Percentiles rank a stretch among this genome's conserved stretches.
Evolutionary conservation across 2,329 filamentous ascomycete species (phyloP).

Genomic region (Akanthomyces dipterigenus): DNA sequence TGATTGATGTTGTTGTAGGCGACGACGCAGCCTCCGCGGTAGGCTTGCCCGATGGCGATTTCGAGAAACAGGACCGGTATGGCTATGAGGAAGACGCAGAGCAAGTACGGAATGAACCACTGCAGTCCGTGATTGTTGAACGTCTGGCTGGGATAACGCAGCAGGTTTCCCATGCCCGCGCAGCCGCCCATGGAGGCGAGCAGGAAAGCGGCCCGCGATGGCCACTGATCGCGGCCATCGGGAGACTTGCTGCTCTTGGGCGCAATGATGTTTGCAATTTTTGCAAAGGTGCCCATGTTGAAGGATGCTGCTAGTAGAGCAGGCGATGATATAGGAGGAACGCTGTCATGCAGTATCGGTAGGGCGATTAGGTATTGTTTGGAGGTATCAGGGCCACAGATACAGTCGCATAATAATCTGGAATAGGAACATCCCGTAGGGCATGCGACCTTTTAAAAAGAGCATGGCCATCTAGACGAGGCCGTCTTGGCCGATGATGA

Average conservation of each 20-base stretch:
- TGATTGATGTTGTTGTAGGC: conserved; percentile 47
- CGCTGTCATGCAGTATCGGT: not conserved
- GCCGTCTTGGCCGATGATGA: conserved; percentile 7
- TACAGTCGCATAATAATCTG: not conserved
- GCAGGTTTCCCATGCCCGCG: conserved; percentile 50
- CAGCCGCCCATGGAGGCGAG: conserved; percentile 53
- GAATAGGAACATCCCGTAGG: not conserved
- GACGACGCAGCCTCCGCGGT: conserved; percentile 48
- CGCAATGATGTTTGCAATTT: conserved; percentile 26
- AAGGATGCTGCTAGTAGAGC: not conserved
- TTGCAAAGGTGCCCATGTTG: conserved; percentile 20
- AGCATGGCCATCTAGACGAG: not conserved
- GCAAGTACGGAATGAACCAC: conserved; percentile 53
- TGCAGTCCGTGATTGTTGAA: conserved; percentile 55
- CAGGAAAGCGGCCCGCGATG: conserved; percentile 46
- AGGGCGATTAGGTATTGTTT: not conserved
- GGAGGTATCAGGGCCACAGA: not conserved
- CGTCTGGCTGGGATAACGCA: conserved; percentile 50
- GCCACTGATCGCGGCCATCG: conserved; percentile 47
- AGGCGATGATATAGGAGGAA: not conserved
- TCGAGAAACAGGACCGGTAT: conserved; percentile 51
- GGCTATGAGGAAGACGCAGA: conserved; percentile 48
- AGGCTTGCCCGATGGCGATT: conserved; percentile 63
- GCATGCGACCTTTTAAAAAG: not conserved
- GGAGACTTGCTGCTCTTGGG: conserved; percentile 30